Conservation (phyloP, 306 rosid genomes). For the Lablab purpureus region DNA sequence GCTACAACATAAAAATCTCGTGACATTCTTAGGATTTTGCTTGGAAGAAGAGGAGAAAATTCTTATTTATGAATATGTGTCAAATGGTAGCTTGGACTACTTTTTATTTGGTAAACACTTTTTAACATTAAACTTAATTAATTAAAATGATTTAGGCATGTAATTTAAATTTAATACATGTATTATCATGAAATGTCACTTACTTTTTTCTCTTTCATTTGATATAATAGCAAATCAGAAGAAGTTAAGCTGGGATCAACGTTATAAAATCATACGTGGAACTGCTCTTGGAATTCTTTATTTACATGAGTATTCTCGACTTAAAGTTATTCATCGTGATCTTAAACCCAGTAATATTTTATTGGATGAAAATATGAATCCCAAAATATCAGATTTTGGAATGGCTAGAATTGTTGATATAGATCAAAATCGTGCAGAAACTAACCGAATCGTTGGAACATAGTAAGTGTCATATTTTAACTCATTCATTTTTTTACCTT, state of each 20-base stretch:
- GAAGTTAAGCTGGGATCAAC: slow-evolving; percentile 44
- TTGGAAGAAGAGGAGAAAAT: neutral
- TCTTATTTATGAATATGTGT: neutral
- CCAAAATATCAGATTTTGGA: slow-evolving; percentile 67
- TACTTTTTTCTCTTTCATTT: too few species aligned
- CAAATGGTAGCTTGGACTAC: neutral
- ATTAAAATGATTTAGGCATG: too few species aligned
- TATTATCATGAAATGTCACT: too few species aligned
- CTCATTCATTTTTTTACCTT: neutral
- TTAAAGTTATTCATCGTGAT: slow-evolving; percentile 48
- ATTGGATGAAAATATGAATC: slow-evolving; percentile 51
- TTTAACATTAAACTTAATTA: too few species aligned
- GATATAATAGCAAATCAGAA: too few species aligned
- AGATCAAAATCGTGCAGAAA: slow-evolving; percentile 40
- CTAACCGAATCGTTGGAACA: slow-evolving; percentile 54
- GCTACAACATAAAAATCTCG: neutral
- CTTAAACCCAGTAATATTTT: slow-evolving; percentile 54
- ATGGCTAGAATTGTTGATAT: slow-evolving; percentile 52
- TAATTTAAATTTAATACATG: too few species aligned
- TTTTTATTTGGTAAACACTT: neutral
- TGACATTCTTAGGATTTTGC: neutral
- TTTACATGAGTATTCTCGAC: slow-evolving; percentile 60
- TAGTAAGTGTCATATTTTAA: slow-evolving; percentile 51
- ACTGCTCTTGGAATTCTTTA: slow-evolving; percentile 54
- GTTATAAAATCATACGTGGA: slow-evolving; percentile 49